Evolutionary conservation across 2,329 filamentous ascomycete genomes (phyloP), one percentile per base, ranked within the genome.

Genomic region (Lasiodiplodia sp.): DNA sequence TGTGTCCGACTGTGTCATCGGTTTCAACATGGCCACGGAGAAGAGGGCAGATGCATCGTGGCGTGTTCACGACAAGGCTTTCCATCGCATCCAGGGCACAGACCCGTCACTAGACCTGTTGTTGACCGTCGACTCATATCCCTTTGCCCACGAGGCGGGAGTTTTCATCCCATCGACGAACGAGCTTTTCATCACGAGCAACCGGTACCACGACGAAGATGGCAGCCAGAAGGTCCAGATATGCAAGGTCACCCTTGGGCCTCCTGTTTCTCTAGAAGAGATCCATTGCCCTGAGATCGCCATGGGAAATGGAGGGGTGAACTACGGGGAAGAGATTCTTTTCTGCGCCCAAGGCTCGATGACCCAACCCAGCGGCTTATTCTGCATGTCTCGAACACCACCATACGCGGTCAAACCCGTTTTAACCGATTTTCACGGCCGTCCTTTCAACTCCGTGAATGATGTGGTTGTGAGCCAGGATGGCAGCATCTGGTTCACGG

Each of bases 131-230:
- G 28, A 28, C 28, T 28, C 62, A n/a, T 18, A 65, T 53, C 80
- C 83, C 0, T 86, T 86, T 63, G 84, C 84, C 1, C 84, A 87
- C 69, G 85, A 86, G 73, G 84, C 84, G 0, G 73, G 79, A 25
- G 72, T 81, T 53, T 82, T 75, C 72, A 73, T 80, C 7, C 72
- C 74, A 2, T 63, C 70, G 3, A 76, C 72, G 3, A 75, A 79
- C 38, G 72, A 72, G 4, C 70, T 82, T 16, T 81, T 76, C 72
- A 75, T 82, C 66, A 82, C 80, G 2, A 80, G 78, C 71, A 82
- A 82, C 62, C 25, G 16, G 11, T n/a, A 16, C 56, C 47, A 25
- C 49, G 28, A 28, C 28, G 28, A 52, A 25, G 51, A 44, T 44
- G 40, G 40, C 40, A 28, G 28, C 28, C 28, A 28, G 28, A 28